Evolutionary conservation across 192 early-diverging fungal genomes (phyloP).

Genomic region (Ramicandelaber brevisporus): DNA sequence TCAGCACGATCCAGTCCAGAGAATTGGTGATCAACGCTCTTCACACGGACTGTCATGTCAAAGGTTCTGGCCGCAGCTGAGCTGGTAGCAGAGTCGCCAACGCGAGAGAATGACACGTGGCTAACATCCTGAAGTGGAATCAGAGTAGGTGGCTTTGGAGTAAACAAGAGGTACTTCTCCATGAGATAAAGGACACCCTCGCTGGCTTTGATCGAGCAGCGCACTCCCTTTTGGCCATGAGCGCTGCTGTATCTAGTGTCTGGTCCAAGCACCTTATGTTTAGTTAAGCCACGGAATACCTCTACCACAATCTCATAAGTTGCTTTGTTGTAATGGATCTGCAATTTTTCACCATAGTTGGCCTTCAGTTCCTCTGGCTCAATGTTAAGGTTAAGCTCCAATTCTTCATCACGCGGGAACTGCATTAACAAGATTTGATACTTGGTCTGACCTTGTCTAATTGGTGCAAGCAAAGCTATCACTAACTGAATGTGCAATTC

Average conservation of each 20-base stretch:
- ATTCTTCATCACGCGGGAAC: conserved; percentile 81
- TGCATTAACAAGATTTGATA: conserved; percentile 93
- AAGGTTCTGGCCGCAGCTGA: conserved; percentile 49
- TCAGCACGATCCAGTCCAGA: conserved; percentile 79
- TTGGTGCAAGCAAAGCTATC: conserved; percentile 82
- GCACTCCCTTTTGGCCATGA: conserved; percentile 56
- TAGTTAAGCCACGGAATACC: conserved; percentile 60
- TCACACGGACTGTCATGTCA: conserved; percentile 84
- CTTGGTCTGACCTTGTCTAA: conserved; percentile 88
- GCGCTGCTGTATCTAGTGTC: conserved; percentile 38
- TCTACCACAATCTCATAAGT: conserved; percentile 64
- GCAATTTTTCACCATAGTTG: conserved; percentile 48
- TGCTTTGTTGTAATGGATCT: conserved; percentile 64
- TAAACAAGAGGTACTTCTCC: conserved; percentile 80
- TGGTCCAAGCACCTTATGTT: conserved; percentile 43
- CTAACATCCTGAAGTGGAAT: conserved; percentile 67
- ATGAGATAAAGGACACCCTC: conserved; percentile 85
- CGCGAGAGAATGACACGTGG: conserved; percentile 72
- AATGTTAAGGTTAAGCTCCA: conserved; percentile 55
- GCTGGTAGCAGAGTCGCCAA: conserved; percentile 17
- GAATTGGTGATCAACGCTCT: conserved; percentile 58
- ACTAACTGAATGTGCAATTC: conserved; percentile 82
- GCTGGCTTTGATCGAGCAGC: conserved; percentile 91
- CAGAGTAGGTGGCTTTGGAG: conserved; percentile 80
- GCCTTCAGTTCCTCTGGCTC: conserved; percentile 42